phyloP scores from a whole-genome alignment of 2,329 filamentous ascomycete genomes.

The Trichophyton rubrum region DNA sequence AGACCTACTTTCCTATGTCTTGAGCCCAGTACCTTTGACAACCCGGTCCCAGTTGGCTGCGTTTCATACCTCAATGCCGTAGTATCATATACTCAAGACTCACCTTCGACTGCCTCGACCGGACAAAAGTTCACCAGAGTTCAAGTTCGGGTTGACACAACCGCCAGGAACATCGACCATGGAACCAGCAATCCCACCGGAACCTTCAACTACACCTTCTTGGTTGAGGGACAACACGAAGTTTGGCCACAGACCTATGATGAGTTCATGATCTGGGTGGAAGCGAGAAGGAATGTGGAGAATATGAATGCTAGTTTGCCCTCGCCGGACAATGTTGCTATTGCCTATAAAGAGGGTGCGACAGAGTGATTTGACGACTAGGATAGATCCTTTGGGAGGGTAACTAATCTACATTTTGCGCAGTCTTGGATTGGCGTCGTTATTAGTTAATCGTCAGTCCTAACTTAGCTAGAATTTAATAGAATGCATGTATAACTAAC shows the following conservation, averaged over 20 bases:
- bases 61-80: slow-evolving; percentile 62
- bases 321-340: slow-evolving; percentile 21
- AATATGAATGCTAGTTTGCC: slow-evolving; percentile 37
- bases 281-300: slow-evolving; percentile 45
- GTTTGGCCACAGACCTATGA: slow-evolving; percentile 53
- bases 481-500: too few relatives aligned
- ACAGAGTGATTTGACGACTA: slow-evolving; percentile 21
- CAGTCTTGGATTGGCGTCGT: background rate
- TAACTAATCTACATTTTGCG: background rate
- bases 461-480: background rate
- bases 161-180: slow-evolving; percentile 60
- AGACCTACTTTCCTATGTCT: slow-evolving; percentile 60
- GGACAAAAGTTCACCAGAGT: slow-evolving; percentile 45
- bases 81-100: slow-evolving; percentile 55
- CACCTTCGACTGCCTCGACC: slow-evolving; percentile 21
- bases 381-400: background rate
- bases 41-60: slow-evolving; percentile 61
- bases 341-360: slow-evolving; percentile 26
- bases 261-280: slow-evolving; percentile 54
- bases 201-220: slow-evolving; percentile 65
- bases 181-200: slow-evolving; percentile 55
- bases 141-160: slow-evolving; percentile 59
- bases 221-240: slow-evolving; percentile 51
- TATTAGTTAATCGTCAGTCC: background rate
- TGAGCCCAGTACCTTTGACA: slow-evolving; percentile 62